Evolutionary conservation across 2,329 filamentous ascomycete species (phyloP).

Genomic region (Beauveria brongniartii): DNA sequence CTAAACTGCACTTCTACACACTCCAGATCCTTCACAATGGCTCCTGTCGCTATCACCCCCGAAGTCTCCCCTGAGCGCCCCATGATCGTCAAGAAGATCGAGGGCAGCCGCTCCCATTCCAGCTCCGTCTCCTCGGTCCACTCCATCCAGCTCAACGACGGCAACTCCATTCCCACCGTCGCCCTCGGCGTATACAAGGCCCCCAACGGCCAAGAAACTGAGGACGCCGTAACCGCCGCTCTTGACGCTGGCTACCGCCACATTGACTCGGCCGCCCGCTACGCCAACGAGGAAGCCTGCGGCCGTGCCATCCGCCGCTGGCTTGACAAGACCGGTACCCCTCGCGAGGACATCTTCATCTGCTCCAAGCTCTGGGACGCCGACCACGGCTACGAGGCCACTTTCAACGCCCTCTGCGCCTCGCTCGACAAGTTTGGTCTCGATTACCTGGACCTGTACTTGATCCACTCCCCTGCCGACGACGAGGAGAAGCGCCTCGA

Average conservation of each 20-base stretch:
- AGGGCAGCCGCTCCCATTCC: slow-evolving; percentile 18
- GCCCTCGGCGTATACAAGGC: slow-evolving; percentile 41
- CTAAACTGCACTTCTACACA: neutral
- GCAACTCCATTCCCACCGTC: slow-evolving; percentile 54
- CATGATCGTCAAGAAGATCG: slow-evolving; percentile 22
- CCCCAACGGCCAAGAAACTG: slow-evolving; percentile 46
- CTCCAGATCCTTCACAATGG: slow-evolving; percentile 20
- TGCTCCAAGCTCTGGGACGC: slow-evolving; percentile 59
- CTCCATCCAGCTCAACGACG: slow-evolving; percentile 61
- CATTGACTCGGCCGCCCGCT: slow-evolving; percentile 49
- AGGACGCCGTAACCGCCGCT: slow-evolving; percentile 50
- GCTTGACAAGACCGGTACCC: slow-evolving; percentile 52
- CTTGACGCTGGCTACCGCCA: slow-evolving; percentile 49
- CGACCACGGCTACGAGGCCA: slow-evolving; percentile 34
- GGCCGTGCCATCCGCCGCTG: slow-evolving; percentile 64
- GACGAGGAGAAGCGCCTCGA: slow-evolving; percentile 59
- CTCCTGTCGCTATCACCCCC: slow-evolving; percentile 28
- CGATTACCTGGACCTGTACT: slow-evolving; percentile 67
- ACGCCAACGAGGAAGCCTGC: slow-evolving; percentile 60
- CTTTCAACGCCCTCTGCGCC: slow-evolving; percentile 54
- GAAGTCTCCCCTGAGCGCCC: slow-evolving; percentile 25
- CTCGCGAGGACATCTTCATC: slow-evolving; percentile 60
- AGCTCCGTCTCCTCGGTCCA: slow-evolving; percentile 17
- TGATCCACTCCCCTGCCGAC: slow-evolving; percentile 57
- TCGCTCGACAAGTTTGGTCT: slow-evolving; percentile 57